Conservation (phyloP, 805 yeast genomes). For the Teunomyces aglyptinius region DNA sequence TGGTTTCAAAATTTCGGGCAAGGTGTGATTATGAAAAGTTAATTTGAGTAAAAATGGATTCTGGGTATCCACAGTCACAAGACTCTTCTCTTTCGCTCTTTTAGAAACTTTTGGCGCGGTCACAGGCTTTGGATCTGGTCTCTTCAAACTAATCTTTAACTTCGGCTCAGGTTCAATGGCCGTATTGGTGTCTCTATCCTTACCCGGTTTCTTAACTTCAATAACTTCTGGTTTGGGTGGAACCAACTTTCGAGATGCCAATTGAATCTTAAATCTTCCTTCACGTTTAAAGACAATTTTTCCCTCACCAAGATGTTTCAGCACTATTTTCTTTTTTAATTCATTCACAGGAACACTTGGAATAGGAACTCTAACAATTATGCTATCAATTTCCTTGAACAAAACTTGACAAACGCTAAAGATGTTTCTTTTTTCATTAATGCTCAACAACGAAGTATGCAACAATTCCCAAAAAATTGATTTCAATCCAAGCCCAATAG, state of each 20-base stretch:
- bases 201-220: slow-evolving; percentile 1
- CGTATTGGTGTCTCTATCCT: background rate
- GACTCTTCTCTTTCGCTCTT: background rate
- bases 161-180: slow-evolving; percentile 14
- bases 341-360: slow-evolving; percentile 57
- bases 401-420: slow-evolving; percentile 66
- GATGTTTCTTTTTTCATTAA: slow-evolving; percentile 58
- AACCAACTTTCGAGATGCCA: slow-evolving; percentile 27
- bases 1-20: slow-evolving; percentile 6
- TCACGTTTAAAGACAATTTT: slow-evolving; percentile 60
- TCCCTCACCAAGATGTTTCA: slow-evolving; percentile 52
- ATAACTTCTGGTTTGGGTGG: slow-evolving; percentile 7
- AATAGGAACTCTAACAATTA: slow-evolving; percentile 58
- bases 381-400: slow-evolving; percentile 57
- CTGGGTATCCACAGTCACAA: background rate
- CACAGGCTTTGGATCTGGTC: background rate
- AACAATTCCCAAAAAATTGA: slow-evolving; percentile 66
- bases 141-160: slow-evolving; percentile 6
- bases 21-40: slow-evolving; percentile 11
- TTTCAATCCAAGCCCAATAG: slow-evolving; percentile 56
- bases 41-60: slow-evolving; percentile 7
- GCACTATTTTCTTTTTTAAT: slow-evolving; percentile 55
- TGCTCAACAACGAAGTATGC: slow-evolving; percentile 57
- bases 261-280: slow-evolving; percentile 53
- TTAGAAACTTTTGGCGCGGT: slow-evolving; percentile 1